Evolutionary conservation across 306 rosid species (phyloP).

Genomic region (Prosopis cineraria): DNA sequence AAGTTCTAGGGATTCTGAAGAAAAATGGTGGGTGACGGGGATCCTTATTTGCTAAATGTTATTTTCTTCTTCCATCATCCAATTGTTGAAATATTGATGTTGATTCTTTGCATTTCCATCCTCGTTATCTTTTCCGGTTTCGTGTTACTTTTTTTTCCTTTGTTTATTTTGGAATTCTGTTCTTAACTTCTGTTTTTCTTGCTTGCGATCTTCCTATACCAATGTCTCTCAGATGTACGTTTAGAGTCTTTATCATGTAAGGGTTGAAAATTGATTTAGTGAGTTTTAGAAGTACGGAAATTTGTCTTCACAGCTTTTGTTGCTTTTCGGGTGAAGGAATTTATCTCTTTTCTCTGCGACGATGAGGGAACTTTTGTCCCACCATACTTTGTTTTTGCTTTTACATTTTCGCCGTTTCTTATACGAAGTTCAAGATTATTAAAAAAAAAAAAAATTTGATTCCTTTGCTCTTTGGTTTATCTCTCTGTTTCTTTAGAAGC

Average conservation of each 20-base stretch:
- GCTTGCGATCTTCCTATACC: background rate
- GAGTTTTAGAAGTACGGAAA: background rate
- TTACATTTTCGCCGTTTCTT: background rate
- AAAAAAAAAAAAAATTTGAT: background rate
- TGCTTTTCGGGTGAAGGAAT: constrained; percentile 27
- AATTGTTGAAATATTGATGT: constrained; percentile 22
- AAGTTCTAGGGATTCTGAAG: constrained; percentile 21
- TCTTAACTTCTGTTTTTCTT: background rate
- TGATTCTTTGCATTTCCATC: background rate
- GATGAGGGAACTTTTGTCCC: constrained; percentile 15
- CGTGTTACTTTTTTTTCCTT: background rate
- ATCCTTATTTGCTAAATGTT: constrained; percentile 25
- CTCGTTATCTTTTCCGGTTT: background rate
- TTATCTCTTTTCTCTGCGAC: background rate
- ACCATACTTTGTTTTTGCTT: constrained; percentile 1
- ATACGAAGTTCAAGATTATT: background rate
- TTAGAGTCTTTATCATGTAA: background rate
- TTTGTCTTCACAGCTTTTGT: constrained; percentile 3
- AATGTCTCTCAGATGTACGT: background rate
- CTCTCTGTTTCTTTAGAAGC: background rate
- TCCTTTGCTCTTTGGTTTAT: background rate
- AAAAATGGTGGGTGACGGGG: constrained; percentile 17
- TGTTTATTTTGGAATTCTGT: constrained; percentile 2
- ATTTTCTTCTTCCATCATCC: constrained; percentile 18
- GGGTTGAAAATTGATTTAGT: background rate